These are phyloP conservation scores for Furcasterigmium sp. DNA, from an alignment of 2,329 filamentous ascomycete species.

Conservation along the genomic window DNA sequence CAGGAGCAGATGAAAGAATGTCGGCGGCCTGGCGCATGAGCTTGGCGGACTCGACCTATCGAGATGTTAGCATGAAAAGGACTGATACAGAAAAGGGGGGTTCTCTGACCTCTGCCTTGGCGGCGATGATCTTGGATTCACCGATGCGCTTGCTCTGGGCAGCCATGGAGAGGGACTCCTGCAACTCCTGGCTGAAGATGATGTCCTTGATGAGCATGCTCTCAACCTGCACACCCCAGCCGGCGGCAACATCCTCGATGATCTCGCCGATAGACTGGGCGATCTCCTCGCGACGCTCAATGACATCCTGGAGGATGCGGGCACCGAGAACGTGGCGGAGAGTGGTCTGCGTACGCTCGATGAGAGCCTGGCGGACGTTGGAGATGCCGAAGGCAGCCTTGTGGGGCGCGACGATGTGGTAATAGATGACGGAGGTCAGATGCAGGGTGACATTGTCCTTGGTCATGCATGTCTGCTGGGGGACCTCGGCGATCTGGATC, in stretches of 20 bases:
- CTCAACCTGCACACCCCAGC: conserved; percentile 95
- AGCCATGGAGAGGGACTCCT: conserved; percentile 96
- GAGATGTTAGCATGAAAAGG: conserved; percentile 1
- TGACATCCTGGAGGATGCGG: conserved; percentile 93
- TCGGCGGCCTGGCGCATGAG: conserved; percentile 91
- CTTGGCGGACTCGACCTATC: conserved; percentile 81
- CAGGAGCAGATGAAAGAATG: conserved; percentile 83
- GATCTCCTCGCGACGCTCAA: conserved; percentile 96
- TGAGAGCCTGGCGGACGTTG: conserved; percentile 90
- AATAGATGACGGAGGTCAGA: conserved; percentile 97
- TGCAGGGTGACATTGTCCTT: conserved; percentile 97
- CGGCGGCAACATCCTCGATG: conserved; percentile 88
- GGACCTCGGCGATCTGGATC: conserved; percentile 95
- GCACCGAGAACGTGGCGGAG: conserved; percentile 95
- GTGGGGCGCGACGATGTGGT: conserved; percentile 92
- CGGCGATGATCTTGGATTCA: conserved; percentile 97
- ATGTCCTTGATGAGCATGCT: conserved; percentile 99
- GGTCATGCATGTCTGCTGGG: conserved; percentile 97
- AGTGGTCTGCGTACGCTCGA: conserved; percentile 97
- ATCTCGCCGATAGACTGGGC: conserved; percentile 94
- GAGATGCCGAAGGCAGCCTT: conserved; percentile 95
- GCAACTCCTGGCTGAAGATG: conserved; percentile 90
- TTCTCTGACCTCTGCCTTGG: conserved; percentile 86
- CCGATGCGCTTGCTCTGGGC: conserved; percentile 98
- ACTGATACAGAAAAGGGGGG: neutral